phyloP scores from a whole-genome alignment of 805 yeast genomes.

The Lipomyces yamadae region DNA sequence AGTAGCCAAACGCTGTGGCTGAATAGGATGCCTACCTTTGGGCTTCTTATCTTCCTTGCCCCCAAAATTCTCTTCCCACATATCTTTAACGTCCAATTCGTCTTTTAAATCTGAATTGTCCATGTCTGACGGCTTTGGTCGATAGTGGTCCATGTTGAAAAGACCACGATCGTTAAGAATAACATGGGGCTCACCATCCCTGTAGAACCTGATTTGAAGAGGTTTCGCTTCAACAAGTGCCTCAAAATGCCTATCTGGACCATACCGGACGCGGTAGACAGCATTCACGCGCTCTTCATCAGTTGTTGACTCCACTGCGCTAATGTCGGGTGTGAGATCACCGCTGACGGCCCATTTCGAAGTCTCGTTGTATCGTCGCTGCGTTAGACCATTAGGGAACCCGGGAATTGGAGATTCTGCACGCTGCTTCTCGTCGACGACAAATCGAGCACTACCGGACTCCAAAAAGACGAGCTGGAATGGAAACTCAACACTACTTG shows the following conservation, averaged over 20 bases:
- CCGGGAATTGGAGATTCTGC: slow-evolving; percentile 35
- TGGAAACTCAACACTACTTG: slow-evolving; percentile 52
- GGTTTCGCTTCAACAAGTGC: slow-evolving; percentile 55
- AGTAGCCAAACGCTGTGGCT: not conserved
- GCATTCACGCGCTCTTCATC: slow-evolving; percentile 17
- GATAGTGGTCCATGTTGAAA: slow-evolving; percentile 81
- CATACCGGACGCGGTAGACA: slow-evolving; percentile 45
- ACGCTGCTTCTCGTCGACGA: slow-evolving; percentile 68
- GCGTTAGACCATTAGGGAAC: slow-evolving; percentile 46
- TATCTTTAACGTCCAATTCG: slow-evolving; percentile 64
- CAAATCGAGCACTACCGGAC: slow-evolving; percentile 63
- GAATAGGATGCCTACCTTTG: slow-evolving; percentile 53
- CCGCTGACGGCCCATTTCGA: slow-evolving; percentile 60
- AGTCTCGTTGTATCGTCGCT: slow-evolving; percentile 65
- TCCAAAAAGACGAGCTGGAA: slow-evolving; percentile 62
- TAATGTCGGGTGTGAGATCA: slow-evolving; percentile 31
- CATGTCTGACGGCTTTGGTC: slow-evolving; percentile 54
- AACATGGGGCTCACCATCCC: slow-evolving; percentile 55
- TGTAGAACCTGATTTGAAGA: slow-evolving; percentile 56
- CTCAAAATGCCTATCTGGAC: slow-evolving; percentile 47
- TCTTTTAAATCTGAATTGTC: slow-evolving; percentile 48
- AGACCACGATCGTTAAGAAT: slow-evolving; percentile 70
- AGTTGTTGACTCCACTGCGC: slow-evolving; percentile 25
- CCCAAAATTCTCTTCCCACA: slow-evolving; percentile 78
- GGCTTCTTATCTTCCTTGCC: slow-evolving; percentile 66